These are phyloP conservation scores for Dioscorea alata DNA, from an alignment of 106 monocot genomes.

Conservation along the genomic window DNA sequence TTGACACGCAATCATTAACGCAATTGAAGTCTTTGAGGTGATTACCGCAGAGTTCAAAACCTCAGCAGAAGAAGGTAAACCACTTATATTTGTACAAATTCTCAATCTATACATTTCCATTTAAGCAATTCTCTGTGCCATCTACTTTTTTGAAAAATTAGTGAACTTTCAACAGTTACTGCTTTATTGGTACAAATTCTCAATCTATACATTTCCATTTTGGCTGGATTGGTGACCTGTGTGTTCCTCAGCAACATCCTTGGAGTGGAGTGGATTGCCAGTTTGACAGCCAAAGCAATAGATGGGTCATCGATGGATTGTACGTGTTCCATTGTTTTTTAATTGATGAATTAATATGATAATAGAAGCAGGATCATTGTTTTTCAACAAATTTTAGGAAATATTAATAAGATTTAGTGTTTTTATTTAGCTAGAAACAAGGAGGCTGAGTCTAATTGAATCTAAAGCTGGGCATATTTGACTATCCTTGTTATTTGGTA, in stretches of 20 bases:
- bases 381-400: too few relatives aligned
- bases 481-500: too few relatives aligned
- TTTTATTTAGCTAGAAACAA: too few relatives aligned
- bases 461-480: too few relatives aligned
- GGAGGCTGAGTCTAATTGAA: too few relatives aligned
- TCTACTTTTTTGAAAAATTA: not conserved
- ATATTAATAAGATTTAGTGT: too few relatives aligned
- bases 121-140: not conserved
- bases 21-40: conserved; percentile 84
- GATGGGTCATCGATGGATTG: conserved; percentile 96
- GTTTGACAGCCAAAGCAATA: conserved; percentile 39
- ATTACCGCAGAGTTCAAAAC: conserved; percentile 71
- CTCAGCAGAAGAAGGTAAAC: conserved; percentile 61
- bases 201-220: too few relatives aligned
- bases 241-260: conserved; percentile 99
- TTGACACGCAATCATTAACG: conserved; percentile 83
- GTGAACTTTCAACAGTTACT: conserved; percentile 33
- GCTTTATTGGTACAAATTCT: conserved; percentile 77
- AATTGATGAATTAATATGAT: too few relatives aligned
- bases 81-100: not conserved
- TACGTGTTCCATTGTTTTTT: conserved; percentile 19
- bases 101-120: not conserved
- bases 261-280: conserved; percentile 98
- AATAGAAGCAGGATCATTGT: too few relatives aligned
- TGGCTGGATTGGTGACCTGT: conserved; percentile 99